Conservation (phyloP, 2,329 filamentous ascomycete species). For the Botrytis fabae region DNA sequence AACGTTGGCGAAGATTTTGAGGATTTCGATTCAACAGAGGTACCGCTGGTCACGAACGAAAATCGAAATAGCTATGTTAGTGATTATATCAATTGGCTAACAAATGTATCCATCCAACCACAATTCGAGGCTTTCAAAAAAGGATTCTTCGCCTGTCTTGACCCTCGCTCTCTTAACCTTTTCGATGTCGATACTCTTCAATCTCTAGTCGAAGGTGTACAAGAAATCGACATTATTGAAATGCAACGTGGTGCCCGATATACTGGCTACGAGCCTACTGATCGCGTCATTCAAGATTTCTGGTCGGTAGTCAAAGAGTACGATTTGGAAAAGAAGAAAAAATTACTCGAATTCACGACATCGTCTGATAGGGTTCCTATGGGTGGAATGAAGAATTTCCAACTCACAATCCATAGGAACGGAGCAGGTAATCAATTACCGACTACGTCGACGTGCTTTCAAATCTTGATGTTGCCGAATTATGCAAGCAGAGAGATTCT, state of each 20-base stretch:
- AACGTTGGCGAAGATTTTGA: slow-evolving; percentile 44
- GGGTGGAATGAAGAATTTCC: slow-evolving; percentile 76
- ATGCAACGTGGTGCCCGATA: slow-evolving; percentile 74
- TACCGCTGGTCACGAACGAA: slow-evolving; percentile 73
- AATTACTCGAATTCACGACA: slow-evolving; percentile 90
- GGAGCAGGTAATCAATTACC: slow-evolving; percentile 68
- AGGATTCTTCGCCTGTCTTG: slow-evolving; percentile 77
- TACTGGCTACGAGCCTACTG: slow-evolving; percentile 72
- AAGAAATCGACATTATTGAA: slow-evolving; percentile 74
- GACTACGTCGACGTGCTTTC: slow-evolving; percentile 91
- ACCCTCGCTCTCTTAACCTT: slow-evolving; percentile 68
- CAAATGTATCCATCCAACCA: slow-evolving; percentile 70
- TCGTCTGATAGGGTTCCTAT: slow-evolving; percentile 88
- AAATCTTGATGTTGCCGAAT: slow-evolving; percentile 80
- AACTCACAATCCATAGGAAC: slow-evolving; percentile 81
- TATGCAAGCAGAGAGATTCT: slow-evolving; percentile 72
- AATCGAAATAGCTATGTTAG: slow-evolving; percentile 78
- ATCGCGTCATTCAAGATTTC: slow-evolving; percentile 74
- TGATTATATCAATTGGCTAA: slow-evolving; percentile 84
- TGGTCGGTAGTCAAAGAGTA: slow-evolving; percentile 77
- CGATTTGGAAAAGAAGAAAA: slow-evolving; percentile 67
- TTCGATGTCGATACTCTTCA: slow-evolving; percentile 69
- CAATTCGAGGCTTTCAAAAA: slow-evolving; percentile 79
- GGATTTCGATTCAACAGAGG: slow-evolving; percentile 40
- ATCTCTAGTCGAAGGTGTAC: slow-evolving; percentile 77